Base-by-base conservation (phyloP, 1,139 yeast genomes). In the Pichia sp. region DNA sequence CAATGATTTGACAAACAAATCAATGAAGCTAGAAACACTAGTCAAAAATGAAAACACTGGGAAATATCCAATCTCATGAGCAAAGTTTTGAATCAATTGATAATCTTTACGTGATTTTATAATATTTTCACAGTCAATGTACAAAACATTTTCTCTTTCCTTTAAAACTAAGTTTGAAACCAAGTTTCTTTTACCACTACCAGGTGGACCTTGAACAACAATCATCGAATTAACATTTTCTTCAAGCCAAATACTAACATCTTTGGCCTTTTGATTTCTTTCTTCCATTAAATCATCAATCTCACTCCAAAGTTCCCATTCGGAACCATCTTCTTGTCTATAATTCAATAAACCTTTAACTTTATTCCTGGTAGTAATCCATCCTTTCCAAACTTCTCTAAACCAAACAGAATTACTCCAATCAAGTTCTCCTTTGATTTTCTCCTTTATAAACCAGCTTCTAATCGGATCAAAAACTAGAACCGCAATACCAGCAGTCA, bases 21-120 rank as follows among this genome's bases (percentile, higher is more conserved):
- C 98, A 40, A 86, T 66, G 47, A 88, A 81, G 47, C 78, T 77
- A 0, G 95, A 77, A 20, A 89, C 66, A 5, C 84, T 75, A 57
- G 85, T 86, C 48, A 89, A 67, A 96, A 97, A 91, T 10, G 96
- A 84, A 60, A 91, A 91, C 3, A 86, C 81, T 0, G 98, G 98
- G 66, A 76, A 85, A 60, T 91, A 91, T 1, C 98, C 97, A 28
- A 88, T 58, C 57, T 85, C 89, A 30, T 64, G 66, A 0, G 97
- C 88, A 11, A 88, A 74, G 36, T 72, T 71, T 44, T 74, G 72
- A 39, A 91, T 66, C 49, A 86, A 77, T 23, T 72, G 71, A 2
- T 81, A 69, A 46, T 88, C 96, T 21, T 80, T 77, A 52, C 95
- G 68, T 2, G 93, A 69, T 53, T 84, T 84, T 23, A 76, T 71